Evolutionary conservation across 75 land plant genomes (phyloP).

Genomic region (Cryptomeria japonica): DNA sequence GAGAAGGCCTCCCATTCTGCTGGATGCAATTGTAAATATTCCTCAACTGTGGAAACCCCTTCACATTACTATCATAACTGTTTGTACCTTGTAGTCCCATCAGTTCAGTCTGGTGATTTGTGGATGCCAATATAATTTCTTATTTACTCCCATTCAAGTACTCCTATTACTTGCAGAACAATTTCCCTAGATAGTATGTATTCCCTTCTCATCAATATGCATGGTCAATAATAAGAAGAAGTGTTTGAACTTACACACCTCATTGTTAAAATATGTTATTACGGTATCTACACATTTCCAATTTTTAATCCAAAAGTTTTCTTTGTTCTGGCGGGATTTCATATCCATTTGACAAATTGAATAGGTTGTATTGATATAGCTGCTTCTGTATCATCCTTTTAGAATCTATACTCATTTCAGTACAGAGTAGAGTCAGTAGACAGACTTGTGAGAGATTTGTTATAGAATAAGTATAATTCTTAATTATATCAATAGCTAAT

Average conservation of each 20-base stretch:
- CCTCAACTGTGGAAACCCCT: no score
- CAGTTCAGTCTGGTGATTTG: neutral
- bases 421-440: neutral
- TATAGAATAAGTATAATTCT: neutral
- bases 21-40: no score
- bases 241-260: neutral
- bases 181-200: neutral
- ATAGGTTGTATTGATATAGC: neutral
- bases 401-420: neutral
- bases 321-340: neutral
- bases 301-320: neutral
- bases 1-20: no score
- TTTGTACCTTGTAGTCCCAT: neutral
- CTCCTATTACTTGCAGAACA: neutral
- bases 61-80: neutral
- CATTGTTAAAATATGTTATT: neutral
- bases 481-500: neutral
- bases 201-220: neutral
- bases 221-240: neutral
- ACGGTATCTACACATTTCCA: neutral
- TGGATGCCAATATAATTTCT: neutral
- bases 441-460: neutral
- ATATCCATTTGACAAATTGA: neutral
- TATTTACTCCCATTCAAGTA: neutral
- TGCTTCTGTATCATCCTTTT: neutral